Conservation (phyloP, 2,329 filamentous ascomycete species). For the Fragosphaeria purpurea region DNA sequence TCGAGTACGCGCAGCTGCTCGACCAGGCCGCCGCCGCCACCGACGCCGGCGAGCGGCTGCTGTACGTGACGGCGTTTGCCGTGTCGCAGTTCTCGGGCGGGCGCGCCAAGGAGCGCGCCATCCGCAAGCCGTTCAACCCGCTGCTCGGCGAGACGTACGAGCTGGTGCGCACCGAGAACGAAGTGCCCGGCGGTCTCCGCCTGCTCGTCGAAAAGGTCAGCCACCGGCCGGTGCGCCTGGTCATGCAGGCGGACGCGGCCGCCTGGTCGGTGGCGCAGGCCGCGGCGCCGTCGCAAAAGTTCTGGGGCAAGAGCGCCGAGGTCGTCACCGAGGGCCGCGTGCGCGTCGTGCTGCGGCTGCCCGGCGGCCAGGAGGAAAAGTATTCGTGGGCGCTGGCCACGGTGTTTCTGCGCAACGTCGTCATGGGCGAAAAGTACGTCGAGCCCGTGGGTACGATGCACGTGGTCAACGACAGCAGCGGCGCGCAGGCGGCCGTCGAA, state of each 20-base stretch:
- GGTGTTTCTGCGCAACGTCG: constrained; percentile 88
- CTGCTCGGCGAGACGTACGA: constrained; percentile 95
- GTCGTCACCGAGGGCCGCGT: constrained; percentile 86
- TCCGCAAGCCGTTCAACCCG: constrained; percentile 95
- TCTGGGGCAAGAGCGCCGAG: constrained; percentile 96
- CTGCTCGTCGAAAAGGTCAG: constrained; percentile 93
- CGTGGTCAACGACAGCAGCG: constrained; percentile 72
- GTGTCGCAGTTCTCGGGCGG: constrained; percentile 74
- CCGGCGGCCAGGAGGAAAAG: constrained; percentile 56
- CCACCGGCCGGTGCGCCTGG: constrained; percentile 84
- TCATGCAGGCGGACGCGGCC: constrained; percentile 81
- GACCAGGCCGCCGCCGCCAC: constrained; percentile 60
- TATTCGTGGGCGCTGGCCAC: constrained; percentile 87
- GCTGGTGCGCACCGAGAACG: constrained; percentile 73
- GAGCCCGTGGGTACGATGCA: constrained; percentile 89
- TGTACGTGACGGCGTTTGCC: constrained; percentile 84
- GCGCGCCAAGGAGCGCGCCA: constrained; percentile 79
- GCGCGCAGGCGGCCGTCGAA: constrained; percentile 73
- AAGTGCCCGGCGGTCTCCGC: constrained; percentile 68
- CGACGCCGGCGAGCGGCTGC: constrained; percentile 56
- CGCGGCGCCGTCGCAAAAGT: constrained; percentile 85
- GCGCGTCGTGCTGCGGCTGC: constrained; percentile 58
- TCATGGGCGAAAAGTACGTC: constrained; percentile 96
- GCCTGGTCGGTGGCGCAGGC: constrained; percentile 83
- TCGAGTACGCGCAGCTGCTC: constrained; percentile 82